Evolutionary conservation across 2,329 filamentous ascomycete species (phyloP).

Genomic region (Cryphonectria radicalis): DNA sequence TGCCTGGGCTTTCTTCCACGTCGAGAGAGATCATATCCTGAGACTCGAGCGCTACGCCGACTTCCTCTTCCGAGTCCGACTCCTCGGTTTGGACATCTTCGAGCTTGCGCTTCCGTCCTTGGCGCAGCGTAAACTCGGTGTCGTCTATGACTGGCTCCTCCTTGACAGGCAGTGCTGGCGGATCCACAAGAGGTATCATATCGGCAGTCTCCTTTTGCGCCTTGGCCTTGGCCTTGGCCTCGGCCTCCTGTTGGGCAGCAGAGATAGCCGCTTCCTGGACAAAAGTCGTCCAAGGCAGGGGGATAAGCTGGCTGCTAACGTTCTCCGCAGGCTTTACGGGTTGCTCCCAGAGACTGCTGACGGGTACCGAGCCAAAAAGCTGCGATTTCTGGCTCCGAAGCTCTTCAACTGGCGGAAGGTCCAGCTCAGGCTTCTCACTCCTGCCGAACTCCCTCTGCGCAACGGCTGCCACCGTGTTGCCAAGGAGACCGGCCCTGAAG

Average conservation of each 20-base stretch:
- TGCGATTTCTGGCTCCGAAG: slow-evolving; percentile 52
- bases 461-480: slow-evolving; percentile 36
- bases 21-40: slow-evolving; percentile 28
- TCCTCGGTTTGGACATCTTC: slow-evolving; percentile 29
- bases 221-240: slow-evolving; percentile 19
- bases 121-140: slow-evolving; percentile 59
- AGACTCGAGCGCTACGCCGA: slow-evolving; percentile 10
- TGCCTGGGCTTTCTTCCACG: slow-evolving; percentile 22
- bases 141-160: slow-evolving; percentile 40
- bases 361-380: slow-evolving; percentile 57
- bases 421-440: slow-evolving; percentile 34
- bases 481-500: slow-evolving; percentile 45
- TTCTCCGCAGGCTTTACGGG: slow-evolving; percentile 25
- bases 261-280: slow-evolving; percentile 36
- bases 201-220: slow-evolving; percentile 36
- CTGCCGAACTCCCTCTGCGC: slow-evolving; percentile 38
- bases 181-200: slow-evolving; percentile 35
- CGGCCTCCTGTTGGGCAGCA: slow-evolving; percentile 23
- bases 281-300: slow-evolving; percentile 59
- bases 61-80: slow-evolving; percentile 23
- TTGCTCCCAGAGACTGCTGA: slow-evolving; percentile 57
- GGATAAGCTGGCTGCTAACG: slow-evolving; percentile 44
- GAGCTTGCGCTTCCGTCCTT: slow-evolving; percentile 58
- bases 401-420: slow-evolving; percentile 39
- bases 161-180: slow-evolving; percentile 8